Evolutionary conservation across 257 asterid species (phyloP), one percentile per base, ranked within the genome.

Genomic region (Penstemon barbatus): DNA sequence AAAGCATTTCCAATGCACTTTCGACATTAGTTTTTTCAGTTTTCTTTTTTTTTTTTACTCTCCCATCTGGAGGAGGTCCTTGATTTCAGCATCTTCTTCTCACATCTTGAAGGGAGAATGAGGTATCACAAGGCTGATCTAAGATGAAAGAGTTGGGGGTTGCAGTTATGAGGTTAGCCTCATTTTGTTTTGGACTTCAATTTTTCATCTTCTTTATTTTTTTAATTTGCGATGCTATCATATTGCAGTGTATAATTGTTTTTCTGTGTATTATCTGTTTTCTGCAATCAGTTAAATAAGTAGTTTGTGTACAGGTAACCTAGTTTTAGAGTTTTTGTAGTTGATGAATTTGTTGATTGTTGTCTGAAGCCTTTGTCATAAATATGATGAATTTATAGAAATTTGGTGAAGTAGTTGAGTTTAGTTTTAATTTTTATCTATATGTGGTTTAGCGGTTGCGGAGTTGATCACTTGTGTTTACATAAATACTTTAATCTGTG

Each of bases 101-200:
- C n/a, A n/a, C n/a, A n/a, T n/a, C n/a, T n/a, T n/a, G n/a, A n/a
- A n/a, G n/a, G n/a, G n/a, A n/a, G n/a, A n/a, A n/a, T n/a, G n/a
- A n/a, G n/a, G n/a, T n/a, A n/a, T n/a, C n/a, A n/a, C n/a, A n/a
- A n/a, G n/a, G n/a, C n/a, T 0, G 99, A 91, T 81, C 94, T 59
- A 96, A 93, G 78, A 84, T 79, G 82, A 89, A 89, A 84, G 99
- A 89, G 89, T 87, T 94, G 97, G 91, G 99, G 99, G 96, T 6
- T 56, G 68, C 6, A 67, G 77, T 80, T 79, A 82, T 46, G 82
- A 79, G 83, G 68, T 63, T 63, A 5, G 61, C 39, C 19, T 25
- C 33, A 25, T 25, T 25, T 25, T 25, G 33, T 25, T 19, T 7
- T 55, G 39, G 57, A 45, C 57, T 68, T 5, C 42, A 42, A 11